Conservation (phyloP, 1,284 basidiomycete species). For the Cryptococcus sp. region DNA sequence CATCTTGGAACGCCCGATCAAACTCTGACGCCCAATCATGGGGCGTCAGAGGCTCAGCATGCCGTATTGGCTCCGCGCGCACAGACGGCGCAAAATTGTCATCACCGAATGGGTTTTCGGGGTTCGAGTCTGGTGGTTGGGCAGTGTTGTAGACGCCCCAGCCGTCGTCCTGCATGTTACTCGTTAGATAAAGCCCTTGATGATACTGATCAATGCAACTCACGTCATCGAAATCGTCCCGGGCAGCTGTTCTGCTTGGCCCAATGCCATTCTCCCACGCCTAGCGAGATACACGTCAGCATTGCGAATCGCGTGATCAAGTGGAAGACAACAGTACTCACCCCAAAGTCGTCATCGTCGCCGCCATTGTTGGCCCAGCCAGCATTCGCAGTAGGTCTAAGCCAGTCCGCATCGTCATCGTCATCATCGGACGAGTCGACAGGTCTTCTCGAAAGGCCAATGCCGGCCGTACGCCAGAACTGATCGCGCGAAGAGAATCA, state of each 20-base stretch:
- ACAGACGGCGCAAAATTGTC: conserved; percentile 35
- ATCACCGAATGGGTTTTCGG: conserved; percentile 48
- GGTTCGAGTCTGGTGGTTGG: conserved; percentile 23
- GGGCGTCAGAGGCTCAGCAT: conserved; percentile 37
- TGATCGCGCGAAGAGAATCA: conserved; percentile 1
- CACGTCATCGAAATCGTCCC: conserved; percentile 37
- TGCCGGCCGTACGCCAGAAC: conserved; percentile 34
- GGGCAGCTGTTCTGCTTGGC: conserved; percentile 20
- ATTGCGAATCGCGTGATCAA: neutral
- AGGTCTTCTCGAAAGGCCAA: conserved; percentile 23
- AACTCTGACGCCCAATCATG: conserved; percentile 50
- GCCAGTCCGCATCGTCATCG: conserved; percentile 52
- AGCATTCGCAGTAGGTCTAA: conserved; percentile 30
- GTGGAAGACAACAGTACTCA: conserved; percentile 16
- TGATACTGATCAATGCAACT: neutral
- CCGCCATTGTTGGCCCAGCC: conserved; percentile 17
- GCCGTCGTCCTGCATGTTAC: conserved; percentile 31
- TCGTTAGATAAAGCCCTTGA: neutral
- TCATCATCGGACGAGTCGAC: conserved; percentile 48
- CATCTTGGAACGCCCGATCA: conserved; percentile 38
- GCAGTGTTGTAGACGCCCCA: conserved; percentile 50
- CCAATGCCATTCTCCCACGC: conserved; percentile 19
- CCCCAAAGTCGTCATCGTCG: conserved; percentile 47
- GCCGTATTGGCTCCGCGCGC: conserved; percentile 10
- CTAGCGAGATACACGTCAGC: neutral